Evolutionary conservation across 129 eudicot genomes (phyloP), one percentile per base, ranked within the genome.

Genomic region (Ambrosia artemisiifolia): DNA sequence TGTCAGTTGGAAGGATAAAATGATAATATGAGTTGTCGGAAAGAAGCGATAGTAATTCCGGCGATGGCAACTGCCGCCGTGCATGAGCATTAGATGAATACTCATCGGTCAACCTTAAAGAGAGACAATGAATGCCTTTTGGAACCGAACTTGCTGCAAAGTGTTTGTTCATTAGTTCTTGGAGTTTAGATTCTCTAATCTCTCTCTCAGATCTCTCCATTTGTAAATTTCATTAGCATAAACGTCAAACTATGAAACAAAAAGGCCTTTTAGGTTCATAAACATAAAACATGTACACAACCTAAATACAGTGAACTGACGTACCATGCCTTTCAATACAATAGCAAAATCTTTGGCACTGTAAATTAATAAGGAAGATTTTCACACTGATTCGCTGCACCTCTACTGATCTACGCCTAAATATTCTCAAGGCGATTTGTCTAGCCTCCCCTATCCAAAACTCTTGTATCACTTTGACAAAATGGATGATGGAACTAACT

Each of bases 81-180:
- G 99, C 99, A 79, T 85, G 97, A 66, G 99, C 99, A 80, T 95
- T 95, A 30, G 96, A 90, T 54, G 99, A 95, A 74, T 95, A 95
- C 74, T 90, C 99, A 73, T 95, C 97, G 11, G 99, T 95, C 79
- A 95, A 84, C 60, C 99, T 85, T 86, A 95, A 65, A 62, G 99
- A 84, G 55, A 95, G 91, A 81, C 99, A 95, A 74, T 95, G 99
- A 77, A 95, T 86, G 83, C 99, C 88, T 79, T 90, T 88, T 14
- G 99, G 99, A 64, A 95, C 80, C 32, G 99, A 83, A 81, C 96
- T 95, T 73, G 99, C 97, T 9, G 97, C 99, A 83, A 86, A 95
- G 79, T 95, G 99, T 81, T 91, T 95, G 81, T 95, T 95, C 94
- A 86, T 83, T 71, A 95, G 82, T 85, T 95, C 99, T 43, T 94